A percentile compares a stretch with the other conserved stretches of the same genome.
phyloP scores from a whole-genome alignment of 164 flowering plant genomes.

The Chimonanthus praecox region DNA sequence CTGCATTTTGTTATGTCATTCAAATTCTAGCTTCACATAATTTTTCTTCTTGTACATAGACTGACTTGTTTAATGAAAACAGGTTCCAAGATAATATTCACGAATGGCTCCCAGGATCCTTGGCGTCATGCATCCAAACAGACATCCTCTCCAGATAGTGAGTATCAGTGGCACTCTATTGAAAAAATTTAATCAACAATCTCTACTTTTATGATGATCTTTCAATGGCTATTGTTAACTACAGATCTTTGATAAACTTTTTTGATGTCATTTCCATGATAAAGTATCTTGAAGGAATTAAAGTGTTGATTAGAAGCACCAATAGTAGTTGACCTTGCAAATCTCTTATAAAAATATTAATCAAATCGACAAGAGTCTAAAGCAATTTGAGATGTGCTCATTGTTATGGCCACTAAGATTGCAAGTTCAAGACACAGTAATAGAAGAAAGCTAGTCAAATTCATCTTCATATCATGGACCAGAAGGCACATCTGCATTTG shows the following conservation, averaged over 20 bases:
- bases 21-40: not conserved
- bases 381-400: too few species aligned
- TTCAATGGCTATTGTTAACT: not conserved
- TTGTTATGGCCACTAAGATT: too few species aligned
- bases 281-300: not conserved
- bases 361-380: too few species aligned
- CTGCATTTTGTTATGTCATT: not conserved
- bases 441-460: not conserved
- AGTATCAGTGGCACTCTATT: conserved; percentile 23
- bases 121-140: conserved; percentile 98
- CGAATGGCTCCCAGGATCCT: conserved; percentile 99
- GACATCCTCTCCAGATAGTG: conserved; percentile 72
- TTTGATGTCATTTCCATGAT: not conserved
- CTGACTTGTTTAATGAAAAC: conserved; percentile 12
- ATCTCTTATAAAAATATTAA: not conserved
- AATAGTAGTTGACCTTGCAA: not conserved
- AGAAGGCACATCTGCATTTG: not conserved
- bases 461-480: not conserved
- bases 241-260: not conserved
- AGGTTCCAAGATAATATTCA: conserved; percentile 87
- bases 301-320: not conserved
- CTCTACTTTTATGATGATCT: not conserved
- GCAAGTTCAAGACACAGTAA: too few species aligned
- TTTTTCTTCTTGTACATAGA: not conserved
- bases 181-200: not conserved